Evolutionary conservation across 257 asterid genomes (phyloP).

Genomic region (Misopates orontium): DNA sequence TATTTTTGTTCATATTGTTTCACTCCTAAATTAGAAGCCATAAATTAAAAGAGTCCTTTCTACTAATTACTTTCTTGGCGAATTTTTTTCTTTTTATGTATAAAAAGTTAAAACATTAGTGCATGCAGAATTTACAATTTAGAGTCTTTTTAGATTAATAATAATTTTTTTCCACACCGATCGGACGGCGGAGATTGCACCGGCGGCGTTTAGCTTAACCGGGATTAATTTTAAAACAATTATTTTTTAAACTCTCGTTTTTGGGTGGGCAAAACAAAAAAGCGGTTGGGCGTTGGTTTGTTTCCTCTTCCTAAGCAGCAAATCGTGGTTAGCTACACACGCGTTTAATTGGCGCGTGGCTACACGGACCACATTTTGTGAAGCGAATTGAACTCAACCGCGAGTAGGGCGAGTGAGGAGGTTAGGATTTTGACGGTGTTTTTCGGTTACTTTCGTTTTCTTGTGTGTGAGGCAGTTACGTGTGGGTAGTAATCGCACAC

Average conservation of each 20-base stretch:
- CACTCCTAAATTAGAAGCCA: too few relatives aligned
- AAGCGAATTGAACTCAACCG: slow-evolving; percentile 13
- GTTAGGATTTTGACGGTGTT: not conserved
- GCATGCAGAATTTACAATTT: too few relatives aligned
- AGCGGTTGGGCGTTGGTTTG: slow-evolving; percentile 45
- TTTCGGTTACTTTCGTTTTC: slow-evolving; percentile 39
- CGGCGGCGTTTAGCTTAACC: too few relatives aligned
- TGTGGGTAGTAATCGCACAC: slow-evolving; percentile 44
- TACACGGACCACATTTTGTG: not conserved
- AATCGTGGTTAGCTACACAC: slow-evolving; percentile 1
- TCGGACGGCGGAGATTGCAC: not conserved
- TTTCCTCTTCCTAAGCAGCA: slow-evolving; percentile 28
- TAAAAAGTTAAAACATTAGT: too few relatives aligned
- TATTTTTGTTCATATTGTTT: not conserved
- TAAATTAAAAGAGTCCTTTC: too few relatives aligned
- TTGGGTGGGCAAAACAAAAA: slow-evolving; percentile 22
- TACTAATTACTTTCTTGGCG: too few relatives aligned
- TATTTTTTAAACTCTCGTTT: too few relatives aligned
- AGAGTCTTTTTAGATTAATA: too few relatives aligned
- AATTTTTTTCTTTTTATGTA: too few relatives aligned
- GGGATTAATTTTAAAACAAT: too few relatives aligned
- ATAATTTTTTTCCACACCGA: not conserved
- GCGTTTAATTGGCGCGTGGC: not conserved
- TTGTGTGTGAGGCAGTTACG: slow-evolving; percentile 17
- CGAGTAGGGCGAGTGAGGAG: slow-evolving; percentile 16